A percentile compares a stretch with the other conserved stretches of the same genome.
Evolutionary conservation across 805 yeast species (phyloP).

Genomic region (Saturnispora kantuleensis): DNA sequence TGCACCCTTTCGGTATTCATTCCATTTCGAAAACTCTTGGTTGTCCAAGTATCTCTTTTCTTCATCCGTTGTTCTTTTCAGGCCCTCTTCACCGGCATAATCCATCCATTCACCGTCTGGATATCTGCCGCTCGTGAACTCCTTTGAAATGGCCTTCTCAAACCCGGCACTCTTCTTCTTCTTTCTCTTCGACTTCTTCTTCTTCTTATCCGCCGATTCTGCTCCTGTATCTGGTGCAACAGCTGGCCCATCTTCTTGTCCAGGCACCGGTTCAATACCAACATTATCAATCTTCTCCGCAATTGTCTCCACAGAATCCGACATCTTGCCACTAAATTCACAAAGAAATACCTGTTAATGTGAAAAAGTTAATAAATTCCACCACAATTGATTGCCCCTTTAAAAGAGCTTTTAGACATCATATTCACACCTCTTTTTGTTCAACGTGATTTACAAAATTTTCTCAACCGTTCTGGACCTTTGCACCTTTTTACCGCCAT

Average conservation of each 20-base stretch:
- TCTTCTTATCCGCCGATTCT: slow-evolving; percentile 14
- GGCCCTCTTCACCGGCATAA: slow-evolving; percentile 54
- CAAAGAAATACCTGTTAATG: too few species aligned
- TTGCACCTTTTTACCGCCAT: too few species aligned
- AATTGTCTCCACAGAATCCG: neutral
- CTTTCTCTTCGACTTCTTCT: slow-evolving; percentile 51
- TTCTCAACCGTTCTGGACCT: too few species aligned
- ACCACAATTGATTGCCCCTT: too few species aligned
- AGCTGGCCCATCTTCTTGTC: neutral
- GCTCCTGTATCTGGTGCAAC: neutral
- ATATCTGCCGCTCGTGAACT: slow-evolving; percentile 61
- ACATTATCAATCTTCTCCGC: neutral
- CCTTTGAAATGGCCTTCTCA: slow-evolving; percentile 42
- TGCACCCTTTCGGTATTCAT: slow-evolving; percentile 90
- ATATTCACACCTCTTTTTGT: too few species aligned
- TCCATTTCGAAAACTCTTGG: slow-evolving; percentile 54
- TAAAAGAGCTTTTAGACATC: too few species aligned
- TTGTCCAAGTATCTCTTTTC: slow-evolving; percentile 75
- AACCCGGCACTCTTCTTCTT: slow-evolving; percentile 40
- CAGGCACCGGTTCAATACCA: neutral
- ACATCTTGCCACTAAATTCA: neutral
- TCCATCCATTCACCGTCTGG: slow-evolving; percentile 88
- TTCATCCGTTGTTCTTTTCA: slow-evolving; percentile 72
- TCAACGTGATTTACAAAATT: too few species aligned
- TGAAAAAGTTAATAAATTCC: too few species aligned